Percentiles rank a stretch among this genome's conserved stretches.
These are phyloP conservation scores for Camelina hispida DNA, from an alignment of 345 rosid genomes.

Conservation along the genomic window DNA sequence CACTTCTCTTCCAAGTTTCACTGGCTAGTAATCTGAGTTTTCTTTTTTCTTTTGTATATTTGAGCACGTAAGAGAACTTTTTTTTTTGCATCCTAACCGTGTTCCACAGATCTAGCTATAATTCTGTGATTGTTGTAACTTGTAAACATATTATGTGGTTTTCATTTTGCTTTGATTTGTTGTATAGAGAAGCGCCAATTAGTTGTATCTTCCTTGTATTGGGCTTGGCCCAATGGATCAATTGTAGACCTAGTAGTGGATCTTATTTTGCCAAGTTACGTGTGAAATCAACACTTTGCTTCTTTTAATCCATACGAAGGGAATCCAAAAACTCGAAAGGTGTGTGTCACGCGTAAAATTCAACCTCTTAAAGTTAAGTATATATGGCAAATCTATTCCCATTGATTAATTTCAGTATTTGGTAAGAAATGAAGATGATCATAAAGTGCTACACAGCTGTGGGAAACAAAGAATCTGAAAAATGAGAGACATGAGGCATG, in stretches of 20 bases:
- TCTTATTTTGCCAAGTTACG: neutral
- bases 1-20: slow-evolving; percentile 24
- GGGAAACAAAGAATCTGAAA: slow-evolving; percentile 37
- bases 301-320: neutral
- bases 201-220: neutral
- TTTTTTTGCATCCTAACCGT: neutral
- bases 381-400: neutral
- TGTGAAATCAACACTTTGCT: neutral
- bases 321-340: no score
- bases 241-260: neutral
- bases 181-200: neutral
- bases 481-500: slow-evolving; percentile 36
- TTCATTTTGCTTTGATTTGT: neutral
- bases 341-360: neutral
- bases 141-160: neutral
- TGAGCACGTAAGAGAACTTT: neutral
- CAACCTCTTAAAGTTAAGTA: neutral
- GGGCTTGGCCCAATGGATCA: slow-evolving; percentile 9
- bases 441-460: slow-evolving; percentile 38
- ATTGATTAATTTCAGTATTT: neutral
- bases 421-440: slow-evolving; percentile 11
- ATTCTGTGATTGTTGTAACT: neutral
- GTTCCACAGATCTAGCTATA: neutral
- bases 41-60: slow-evolving; percentile 20
- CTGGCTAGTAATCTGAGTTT: neutral